phyloP scores from a whole-genome alignment of 176 grass and related monocot genomes.

The Aechmea fasciata region DNA sequence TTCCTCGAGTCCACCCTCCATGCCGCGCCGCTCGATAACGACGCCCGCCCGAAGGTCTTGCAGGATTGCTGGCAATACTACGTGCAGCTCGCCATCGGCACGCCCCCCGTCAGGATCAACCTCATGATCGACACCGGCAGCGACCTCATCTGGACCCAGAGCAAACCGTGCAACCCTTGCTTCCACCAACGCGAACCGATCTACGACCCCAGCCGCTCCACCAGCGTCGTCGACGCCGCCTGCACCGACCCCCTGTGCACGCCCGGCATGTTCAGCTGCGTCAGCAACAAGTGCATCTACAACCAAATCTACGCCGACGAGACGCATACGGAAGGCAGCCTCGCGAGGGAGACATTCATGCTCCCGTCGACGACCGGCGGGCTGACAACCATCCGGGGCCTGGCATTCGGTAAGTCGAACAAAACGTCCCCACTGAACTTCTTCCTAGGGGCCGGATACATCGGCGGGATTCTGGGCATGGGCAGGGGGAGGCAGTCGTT shows the following conservation, averaged over 20 bases:
- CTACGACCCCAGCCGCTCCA: slow-evolving; percentile 12
- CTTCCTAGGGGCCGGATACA: background rate
- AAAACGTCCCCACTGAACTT: background rate
- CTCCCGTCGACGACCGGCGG: too few relatives aligned
- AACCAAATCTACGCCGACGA: background rate
- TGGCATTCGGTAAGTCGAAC: slow-evolving; percentile 18
- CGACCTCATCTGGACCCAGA: slow-evolving; percentile 22
- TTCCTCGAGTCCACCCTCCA: too few relatives aligned
- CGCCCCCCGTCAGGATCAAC: slow-evolving; percentile 8
- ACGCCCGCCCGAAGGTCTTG: too few relatives aligned
- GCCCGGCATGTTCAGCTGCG: background rate
- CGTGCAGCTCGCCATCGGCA: slow-evolving; percentile 9
- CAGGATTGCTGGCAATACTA: too few relatives aligned
- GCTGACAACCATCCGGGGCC: background rate
- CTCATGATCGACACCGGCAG: slow-evolving; percentile 20
- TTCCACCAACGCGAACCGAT: slow-evolving; percentile 10
- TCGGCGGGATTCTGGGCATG: slow-evolving; percentile 10
- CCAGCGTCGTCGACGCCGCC: slow-evolving; percentile 6
- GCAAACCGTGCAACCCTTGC: slow-evolving; percentile 10
- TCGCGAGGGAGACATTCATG: too few relatives aligned
- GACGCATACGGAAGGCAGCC: too few relatives aligned
- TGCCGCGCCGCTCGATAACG: too few relatives aligned
- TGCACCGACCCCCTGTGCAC: background rate
- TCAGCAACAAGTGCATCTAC: slow-evolving; percentile 6
- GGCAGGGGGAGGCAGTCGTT: slow-evolving; percentile 6